Evolutionary conservation across 148 eudicot species (phyloP).

Genomic region (Polygonum maritimum): DNA sequence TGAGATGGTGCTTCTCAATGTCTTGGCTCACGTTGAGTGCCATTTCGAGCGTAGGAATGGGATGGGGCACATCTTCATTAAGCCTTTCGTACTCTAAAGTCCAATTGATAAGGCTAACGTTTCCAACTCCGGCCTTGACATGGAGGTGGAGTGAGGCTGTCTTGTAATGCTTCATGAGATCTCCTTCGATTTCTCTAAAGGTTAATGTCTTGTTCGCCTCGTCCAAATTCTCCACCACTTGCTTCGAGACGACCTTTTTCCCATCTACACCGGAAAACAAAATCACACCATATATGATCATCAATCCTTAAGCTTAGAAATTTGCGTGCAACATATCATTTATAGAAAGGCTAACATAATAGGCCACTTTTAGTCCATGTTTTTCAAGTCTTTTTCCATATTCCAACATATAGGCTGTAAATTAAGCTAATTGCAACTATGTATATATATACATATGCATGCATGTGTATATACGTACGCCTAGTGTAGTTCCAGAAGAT

Average conservation of each 20-base stretch:
- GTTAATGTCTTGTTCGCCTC: neutral
- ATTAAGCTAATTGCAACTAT: too few relatives aligned
- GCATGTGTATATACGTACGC: neutral
- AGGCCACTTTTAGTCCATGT: too few relatives aligned
- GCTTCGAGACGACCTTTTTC: neutral
- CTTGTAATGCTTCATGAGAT: neutral
- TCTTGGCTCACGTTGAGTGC: neutral
- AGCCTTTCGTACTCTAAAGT: neutral
- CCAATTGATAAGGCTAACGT: neutral
- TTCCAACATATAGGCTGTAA: too few relatives aligned
- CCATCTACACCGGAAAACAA: neutral
- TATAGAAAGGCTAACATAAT: too few relatives aligned
- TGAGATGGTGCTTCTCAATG: neutral
- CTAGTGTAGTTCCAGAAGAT: neutral
- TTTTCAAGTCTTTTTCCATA: too few relatives aligned
- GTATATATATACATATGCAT: too few relatives aligned
- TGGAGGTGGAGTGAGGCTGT: neutral
- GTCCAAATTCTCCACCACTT: neutral
- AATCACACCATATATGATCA: neutral
- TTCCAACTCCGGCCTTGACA: neutral
- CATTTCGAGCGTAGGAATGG: neutral
- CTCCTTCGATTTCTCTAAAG: neutral
- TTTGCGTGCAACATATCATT: too few relatives aligned
- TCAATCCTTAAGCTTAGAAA: too few relatives aligned
- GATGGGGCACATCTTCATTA: neutral